Conservation (phyloP, 2,329 filamentous ascomycete species). For the Fusarium oligoseptatum region DNA sequence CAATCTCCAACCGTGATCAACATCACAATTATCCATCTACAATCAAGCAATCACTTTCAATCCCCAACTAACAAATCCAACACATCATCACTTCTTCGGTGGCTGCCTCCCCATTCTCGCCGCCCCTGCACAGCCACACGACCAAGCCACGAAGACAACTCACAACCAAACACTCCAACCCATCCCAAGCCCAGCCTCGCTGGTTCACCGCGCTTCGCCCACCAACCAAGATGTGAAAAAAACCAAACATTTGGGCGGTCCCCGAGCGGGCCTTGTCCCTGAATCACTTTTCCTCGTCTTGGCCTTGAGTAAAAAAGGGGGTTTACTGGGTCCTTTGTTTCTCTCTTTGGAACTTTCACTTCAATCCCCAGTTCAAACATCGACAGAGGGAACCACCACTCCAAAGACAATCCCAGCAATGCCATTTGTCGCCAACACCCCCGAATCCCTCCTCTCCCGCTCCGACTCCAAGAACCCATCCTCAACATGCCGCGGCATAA, state of each 20-base stretch:
- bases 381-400: background rate
- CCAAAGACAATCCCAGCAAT: conserved; percentile 39
- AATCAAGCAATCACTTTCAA: background rate
- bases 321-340: background rate
- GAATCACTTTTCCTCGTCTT: conserved; percentile 20
- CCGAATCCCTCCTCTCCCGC: conserved; percentile 82
- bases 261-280: conserved; percentile 26
- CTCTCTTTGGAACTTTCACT: background rate
- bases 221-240: conserved; percentile 43
- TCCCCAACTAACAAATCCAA: background rate
- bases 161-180: conserved; percentile 15
- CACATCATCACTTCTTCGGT: background rate
- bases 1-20: background rate
- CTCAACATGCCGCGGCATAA: conserved; percentile 90
- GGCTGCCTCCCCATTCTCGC: conserved; percentile 9
- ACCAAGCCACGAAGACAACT: conserved; percentile 37
- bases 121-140: conserved; percentile 36
- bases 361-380: background rate
- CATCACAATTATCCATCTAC: background rate
- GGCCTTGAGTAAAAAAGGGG: conserved; percentile 2
- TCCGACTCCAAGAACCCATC: conserved; percentile 87
- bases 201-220: conserved; percentile 34
- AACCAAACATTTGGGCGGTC: conserved; percentile 15
- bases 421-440: conserved; percentile 69
- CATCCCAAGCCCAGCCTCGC: conserved; percentile 8